phyloP scores from a whole-genome alignment of 495 filamentous ascomycete genomes.

The Penicillium paxilli region DNA sequence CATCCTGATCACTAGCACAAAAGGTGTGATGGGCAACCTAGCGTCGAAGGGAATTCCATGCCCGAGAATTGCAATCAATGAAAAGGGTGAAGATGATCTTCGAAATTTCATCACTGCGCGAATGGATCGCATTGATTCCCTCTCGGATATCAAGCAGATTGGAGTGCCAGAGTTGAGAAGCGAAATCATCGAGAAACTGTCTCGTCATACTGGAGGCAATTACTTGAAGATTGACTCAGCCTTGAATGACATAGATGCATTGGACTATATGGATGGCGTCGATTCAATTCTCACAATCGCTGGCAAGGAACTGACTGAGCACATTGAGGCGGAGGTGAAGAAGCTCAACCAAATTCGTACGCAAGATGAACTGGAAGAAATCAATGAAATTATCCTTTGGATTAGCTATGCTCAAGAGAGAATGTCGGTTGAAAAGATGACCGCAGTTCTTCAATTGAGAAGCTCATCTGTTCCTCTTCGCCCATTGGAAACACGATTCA shows the following conservation, averaged over 20 bases:
- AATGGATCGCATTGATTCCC: constrained; percentile 5
- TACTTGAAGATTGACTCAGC: constrained; percentile 5
- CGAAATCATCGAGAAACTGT: background rate
- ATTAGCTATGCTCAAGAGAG: background rate
- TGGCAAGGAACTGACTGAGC: background rate
- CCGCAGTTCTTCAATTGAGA: background rate
- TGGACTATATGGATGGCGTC: constrained; percentile 5
- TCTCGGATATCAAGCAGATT: background rate
- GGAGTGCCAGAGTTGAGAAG: background rate
- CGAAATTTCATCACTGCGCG: constrained; percentile 1
- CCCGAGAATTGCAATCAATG: constrained; percentile 1
- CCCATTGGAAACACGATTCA: background rate
- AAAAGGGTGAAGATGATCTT: background rate
- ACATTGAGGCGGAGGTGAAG: background rate
- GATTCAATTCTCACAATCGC: background rate
- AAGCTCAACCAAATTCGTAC: background rate
- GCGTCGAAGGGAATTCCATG: too few relatives aligned
- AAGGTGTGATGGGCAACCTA: too few relatives aligned
- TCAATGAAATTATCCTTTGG: constrained; percentile 7
- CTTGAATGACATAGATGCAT: constrained; percentile 1
- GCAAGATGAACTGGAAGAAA: background rate
- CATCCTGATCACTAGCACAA: constrained; percentile 2
- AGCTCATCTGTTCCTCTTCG: background rate
- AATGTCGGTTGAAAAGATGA: background rate
- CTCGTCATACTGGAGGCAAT: constrained; percentile 1